phyloP scores from a whole-genome alignment of 345 rosid genomes.

The Lagerstroemia speciosa region DNA sequence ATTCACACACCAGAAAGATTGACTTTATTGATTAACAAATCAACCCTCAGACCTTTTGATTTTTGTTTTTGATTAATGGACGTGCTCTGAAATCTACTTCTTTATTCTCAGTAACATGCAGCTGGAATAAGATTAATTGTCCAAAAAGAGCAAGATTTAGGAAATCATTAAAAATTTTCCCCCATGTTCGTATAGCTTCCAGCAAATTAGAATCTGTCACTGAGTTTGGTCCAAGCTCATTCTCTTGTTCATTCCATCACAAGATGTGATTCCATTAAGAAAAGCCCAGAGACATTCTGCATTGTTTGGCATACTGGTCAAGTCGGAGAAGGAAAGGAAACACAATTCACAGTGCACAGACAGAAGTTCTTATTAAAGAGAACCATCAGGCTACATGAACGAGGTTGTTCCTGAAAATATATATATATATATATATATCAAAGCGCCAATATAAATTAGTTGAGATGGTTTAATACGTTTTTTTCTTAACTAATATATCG shows the following conservation, averaged over 20 bases:
- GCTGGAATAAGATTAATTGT: neutral
- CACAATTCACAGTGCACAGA: neutral
- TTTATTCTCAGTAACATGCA: slow-evolving; percentile 7
- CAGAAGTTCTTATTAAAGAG: neutral
- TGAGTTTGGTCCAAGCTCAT: neutral
- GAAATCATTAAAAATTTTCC: neutral
- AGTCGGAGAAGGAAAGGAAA: neutral
- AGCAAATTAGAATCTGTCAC: neutral
- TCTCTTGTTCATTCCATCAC: too few species aligned
- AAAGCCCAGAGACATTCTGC: slow-evolving; percentile 7
- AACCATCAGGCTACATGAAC: neutral
- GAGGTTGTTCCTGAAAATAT: too few species aligned
- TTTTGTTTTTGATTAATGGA: neutral
- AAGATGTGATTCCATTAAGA: neutral
- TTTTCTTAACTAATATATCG: too few species aligned
- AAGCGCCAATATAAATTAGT: too few species aligned
- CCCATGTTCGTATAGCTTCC: neutral
- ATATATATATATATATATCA: too few species aligned
- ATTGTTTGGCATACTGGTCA: neutral
- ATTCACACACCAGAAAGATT: slow-evolving; percentile 22
- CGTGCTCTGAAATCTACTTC: neutral
- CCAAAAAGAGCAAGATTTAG: slow-evolving; percentile 4
- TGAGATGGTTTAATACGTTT: too few species aligned
- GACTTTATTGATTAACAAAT: slow-evolving; percentile 22
- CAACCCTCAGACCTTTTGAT: neutral